A percentile compares a stretch with the other conserved stretches of the same genome.
Conservation (phyloP, 495 filamentous ascomycete species). For the Letharia columbiana region DNA sequence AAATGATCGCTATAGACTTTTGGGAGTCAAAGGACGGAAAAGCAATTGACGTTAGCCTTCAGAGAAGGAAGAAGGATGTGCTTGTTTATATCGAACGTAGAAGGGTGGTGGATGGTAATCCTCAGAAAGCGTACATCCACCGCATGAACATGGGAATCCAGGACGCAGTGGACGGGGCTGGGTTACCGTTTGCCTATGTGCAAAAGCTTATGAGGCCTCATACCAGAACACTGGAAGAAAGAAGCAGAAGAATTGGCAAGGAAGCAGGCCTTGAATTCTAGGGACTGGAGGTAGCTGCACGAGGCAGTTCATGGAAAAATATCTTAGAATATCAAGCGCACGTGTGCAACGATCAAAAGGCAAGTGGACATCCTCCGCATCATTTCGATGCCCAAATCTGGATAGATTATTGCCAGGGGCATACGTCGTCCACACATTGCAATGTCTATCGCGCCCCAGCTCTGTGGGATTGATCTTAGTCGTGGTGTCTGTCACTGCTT, state of each 20-base stretch:
- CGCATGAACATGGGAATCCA: slow-evolving; percentile 59
- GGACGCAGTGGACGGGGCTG: slow-evolving; percentile 47
- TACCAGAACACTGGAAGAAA: slow-evolving; percentile 32
- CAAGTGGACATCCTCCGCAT: neutral
- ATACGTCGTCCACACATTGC: neutral
- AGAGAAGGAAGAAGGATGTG: slow-evolving; percentile 23
- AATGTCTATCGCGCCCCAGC: neutral
- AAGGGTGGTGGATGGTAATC: slow-evolving; percentile 32
- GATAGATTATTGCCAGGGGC: neutral
- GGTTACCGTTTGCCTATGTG: slow-evolving; percentile 50
- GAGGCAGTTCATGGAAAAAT: neutral
- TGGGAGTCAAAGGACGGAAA: slow-evolving; percentile 35
- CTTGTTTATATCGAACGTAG: slow-evolving; percentile 54
- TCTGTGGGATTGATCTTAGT: neutral
- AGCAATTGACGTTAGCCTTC: slow-evolving; percentile 36
- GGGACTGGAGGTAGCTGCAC: slow-evolving; percentile 2
- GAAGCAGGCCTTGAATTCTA: slow-evolving; percentile 16
- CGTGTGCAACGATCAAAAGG: neutral
- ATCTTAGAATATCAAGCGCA: neutral
- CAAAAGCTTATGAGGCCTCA: slow-evolving; percentile 48
- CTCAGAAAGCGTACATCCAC: slow-evolving; percentile 55
- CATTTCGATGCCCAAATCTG: neutral
- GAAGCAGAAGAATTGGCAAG: slow-evolving; percentile 14
- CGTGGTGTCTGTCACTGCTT: neutral
- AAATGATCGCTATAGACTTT: slow-evolving; percentile 33